Evolutionary conservation across 441 rosid species (phyloP), one percentile per base, ranked within the genome.

Genomic region (Aquilaria agallochum): DNA sequence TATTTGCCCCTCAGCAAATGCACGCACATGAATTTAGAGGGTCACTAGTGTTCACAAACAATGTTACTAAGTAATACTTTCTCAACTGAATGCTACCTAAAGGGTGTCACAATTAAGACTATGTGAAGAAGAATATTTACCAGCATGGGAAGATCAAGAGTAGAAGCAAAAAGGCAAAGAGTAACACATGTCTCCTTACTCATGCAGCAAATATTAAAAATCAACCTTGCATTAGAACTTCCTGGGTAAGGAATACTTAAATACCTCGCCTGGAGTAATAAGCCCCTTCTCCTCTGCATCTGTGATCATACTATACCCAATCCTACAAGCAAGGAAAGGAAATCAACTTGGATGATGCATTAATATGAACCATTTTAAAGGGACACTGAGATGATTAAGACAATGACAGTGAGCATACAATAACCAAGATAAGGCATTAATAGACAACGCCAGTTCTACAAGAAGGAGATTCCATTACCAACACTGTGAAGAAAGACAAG

Each of bases 271-370:
- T 0, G 85, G 79, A 51, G 9, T 72, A 32, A 79, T 79, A 44
- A 78, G 78, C 50, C 84, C 87, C 69, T 81, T 68, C 76, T 74
- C 84, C 70, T 86, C 89, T 53, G 87, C 89, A 80, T 86, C 84
- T 50, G 62, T 46, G 31, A 86, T 80, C 89, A 83, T 86, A 67
- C 84, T 80, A 50, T 78, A 83, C 14, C 80, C 89, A 65, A 83
- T 80, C 87, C 84, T 81, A 44, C 58, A 65, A 59, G 52, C 47
- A 33, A 59, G 7, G 14, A 45, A 15, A 31, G 42, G 42, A 2
- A 36, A 36, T 36, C 42, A 36, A 3, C 42, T 36, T 8, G 6
- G 7, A 36, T 36, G 42, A 36, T 36, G 42, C 42, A 36, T 36
- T 4, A 8, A 36, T 2, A 36, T 36, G 7, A 36, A 36, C 7